phyloP scores from a whole-genome alignment of 345 rosid species.

The Eucalyptus tenuipes region DNA sequence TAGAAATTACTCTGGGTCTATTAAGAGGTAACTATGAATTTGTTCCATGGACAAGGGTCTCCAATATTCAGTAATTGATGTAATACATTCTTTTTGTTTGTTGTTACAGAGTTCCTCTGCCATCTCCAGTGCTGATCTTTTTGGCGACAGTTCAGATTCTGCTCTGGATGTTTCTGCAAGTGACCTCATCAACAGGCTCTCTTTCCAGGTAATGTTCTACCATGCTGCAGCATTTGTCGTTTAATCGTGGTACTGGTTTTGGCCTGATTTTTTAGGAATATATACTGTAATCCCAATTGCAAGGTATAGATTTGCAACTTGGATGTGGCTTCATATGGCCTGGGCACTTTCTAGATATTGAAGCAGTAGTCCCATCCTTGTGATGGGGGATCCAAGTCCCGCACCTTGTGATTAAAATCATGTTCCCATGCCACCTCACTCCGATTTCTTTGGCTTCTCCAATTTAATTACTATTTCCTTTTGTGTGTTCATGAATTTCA shows the following conservation, averaged over 20 bases:
- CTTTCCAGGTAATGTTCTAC: slow-evolving; percentile 59
- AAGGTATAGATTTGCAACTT: not conserved
- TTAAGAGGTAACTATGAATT: not conserved
- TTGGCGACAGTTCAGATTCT: slow-evolving; percentile 43
- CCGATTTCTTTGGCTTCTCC: not conserved
- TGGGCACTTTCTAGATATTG: not conserved
- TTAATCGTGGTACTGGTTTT: not conserved
- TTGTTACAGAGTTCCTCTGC: slow-evolving; percentile 65
- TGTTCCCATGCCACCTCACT: not conserved
- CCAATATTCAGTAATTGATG: not conserved
- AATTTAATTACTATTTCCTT: not conserved
- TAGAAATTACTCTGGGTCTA: not conserved
- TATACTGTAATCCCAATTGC: not conserved
- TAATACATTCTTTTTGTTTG: not conserved
- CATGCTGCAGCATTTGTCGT: not conserved
- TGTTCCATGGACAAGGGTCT: not conserved
- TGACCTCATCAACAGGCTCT: slow-evolving; percentile 71
- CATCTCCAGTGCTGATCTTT: slow-evolving; percentile 93
- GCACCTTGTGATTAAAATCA: not conserved
- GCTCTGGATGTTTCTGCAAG: slow-evolving; percentile 63
- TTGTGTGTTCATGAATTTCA: not conserved
- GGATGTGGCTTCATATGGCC: not conserved
- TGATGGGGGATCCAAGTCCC: not conserved
- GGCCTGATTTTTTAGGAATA: not conserved
- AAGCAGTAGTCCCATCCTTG: not conserved